Base-by-base conservation (phyloP, 2,329 filamentous ascomycete species). In the Fusarium sp. region DNA sequence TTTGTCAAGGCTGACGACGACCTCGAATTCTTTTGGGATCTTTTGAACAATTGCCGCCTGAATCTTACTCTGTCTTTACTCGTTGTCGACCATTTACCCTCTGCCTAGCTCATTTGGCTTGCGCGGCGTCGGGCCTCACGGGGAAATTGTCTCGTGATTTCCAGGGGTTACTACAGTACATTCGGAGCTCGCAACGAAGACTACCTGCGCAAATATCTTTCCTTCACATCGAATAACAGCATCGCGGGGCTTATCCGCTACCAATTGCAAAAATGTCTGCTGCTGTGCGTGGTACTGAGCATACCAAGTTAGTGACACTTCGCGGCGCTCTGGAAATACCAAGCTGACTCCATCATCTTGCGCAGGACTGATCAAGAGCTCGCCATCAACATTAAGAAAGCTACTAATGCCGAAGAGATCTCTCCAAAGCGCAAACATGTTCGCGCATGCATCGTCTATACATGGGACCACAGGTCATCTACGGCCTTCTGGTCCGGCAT, bases 401-500 rank as follows among this genome's bases (percentile, higher is more conserved):
- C 89, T 18, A 92, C 89, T 52, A 91, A 84, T 75, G 83, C 83
- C 74, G 89, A 92, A 72, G 89, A 92, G 78, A 87, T 89, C 3
- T 89, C 88, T 8, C 88, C 88, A 37, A 91, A 91, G 79, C 86
- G 88, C 75, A 99, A 99, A 83, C 96, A 99, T 92, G 96, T 99
- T 61, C 92, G 96, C 77, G 94, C 92, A 80, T 97, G 93, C 78
- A 99, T 99, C 76, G 95, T 99, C 45, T 98, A 98, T 81, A 98
- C 95, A 62, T 99, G 96, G 96, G 96, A 99, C 82, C 94, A 99
- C 84, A 97, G 97, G 83, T 97, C 92, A 70, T 97, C 94, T 41
- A 86, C 89, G 78, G 93, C 94, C 77, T 99, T 99, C 80, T 99
- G 96, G 96, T 89, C 93, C 59, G 95, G 94, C 78, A 97, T 99